phyloP scores from a whole-genome alignment of 345 rosid genomes.

The Eutrema heterophyllum region DNA sequence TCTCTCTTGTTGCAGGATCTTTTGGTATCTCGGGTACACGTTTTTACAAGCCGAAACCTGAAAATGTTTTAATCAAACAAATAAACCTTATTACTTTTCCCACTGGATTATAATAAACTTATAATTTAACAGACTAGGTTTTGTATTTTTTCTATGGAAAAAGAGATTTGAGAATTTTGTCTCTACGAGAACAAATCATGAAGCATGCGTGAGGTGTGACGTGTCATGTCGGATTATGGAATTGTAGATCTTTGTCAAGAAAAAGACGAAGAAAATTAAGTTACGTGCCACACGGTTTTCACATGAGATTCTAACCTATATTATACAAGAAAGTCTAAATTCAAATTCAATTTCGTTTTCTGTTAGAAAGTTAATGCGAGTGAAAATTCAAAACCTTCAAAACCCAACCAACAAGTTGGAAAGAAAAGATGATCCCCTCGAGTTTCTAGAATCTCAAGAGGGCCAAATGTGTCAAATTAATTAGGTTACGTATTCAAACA shows the following conservation, averaged over 20 bases:
- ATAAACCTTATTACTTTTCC: background rate
- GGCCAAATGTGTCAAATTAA: background rate
- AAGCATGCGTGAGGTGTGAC: constrained; percentile 33
- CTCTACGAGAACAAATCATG: constrained; percentile 20
- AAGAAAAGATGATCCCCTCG: background rate
- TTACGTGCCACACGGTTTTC: constrained; percentile 24
- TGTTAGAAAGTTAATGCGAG: background rate
- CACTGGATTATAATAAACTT: background rate
- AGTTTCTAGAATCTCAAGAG: constrained; percentile 16
- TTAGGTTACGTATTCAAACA: background rate
- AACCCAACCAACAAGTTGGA: background rate
- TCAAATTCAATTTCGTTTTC: background rate
- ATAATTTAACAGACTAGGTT: background rate
- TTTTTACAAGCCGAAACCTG: constrained; percentile 92
- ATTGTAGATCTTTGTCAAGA: background rate
- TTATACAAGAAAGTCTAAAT: background rate
- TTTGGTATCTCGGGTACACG: constrained; percentile 69
- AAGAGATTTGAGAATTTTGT: background rate
- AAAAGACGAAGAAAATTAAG: constrained; percentile 9
- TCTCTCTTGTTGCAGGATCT: constrained; percentile 53
- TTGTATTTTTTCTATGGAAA: background rate
- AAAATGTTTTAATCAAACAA: constrained; percentile 2
- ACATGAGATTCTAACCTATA: constrained; percentile 21
- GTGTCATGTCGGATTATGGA: constrained; percentile 18
- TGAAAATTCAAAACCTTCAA: background rate